These are phyloP conservation scores for Argentina anserina DNA, from an alignment of 306 rosid genomes.

Conservation along the genomic window DNA sequence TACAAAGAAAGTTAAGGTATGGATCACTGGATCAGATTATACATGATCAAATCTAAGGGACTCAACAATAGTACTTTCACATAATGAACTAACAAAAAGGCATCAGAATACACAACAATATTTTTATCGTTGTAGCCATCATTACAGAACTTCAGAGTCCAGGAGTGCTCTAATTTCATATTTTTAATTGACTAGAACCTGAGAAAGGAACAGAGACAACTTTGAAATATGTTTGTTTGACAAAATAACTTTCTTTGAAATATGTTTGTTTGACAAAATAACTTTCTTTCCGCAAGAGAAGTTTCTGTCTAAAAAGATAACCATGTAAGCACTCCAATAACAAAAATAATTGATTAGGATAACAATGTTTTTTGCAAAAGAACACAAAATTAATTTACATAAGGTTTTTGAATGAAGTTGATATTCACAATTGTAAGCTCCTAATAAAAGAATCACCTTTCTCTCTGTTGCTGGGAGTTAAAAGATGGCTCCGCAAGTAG, in stretches of 20 bases:
- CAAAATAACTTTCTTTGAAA: background rate
- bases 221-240: background rate
- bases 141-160: background rate
- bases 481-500: conserved; percentile 96
- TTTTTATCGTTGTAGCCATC: background rate
- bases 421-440: background rate
- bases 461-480: conserved; percentile 86
- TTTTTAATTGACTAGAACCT: background rate
- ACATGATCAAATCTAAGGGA: too few relatives aligned
- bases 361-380: background rate
- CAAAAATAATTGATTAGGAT: background rate
- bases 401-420: background rate
- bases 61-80: too few relatives aligned
- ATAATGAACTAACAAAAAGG: too few relatives aligned
- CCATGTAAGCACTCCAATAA: background rate
- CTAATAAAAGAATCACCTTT: conserved; percentile 47
- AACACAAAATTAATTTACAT: background rate
- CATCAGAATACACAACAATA: background rate
- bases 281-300: background rate
- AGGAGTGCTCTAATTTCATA: background rate
- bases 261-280: background rate
- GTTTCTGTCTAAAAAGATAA: background rate
- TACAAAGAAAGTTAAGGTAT: background rate
- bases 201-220: background rate
- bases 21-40: too few relatives aligned